Conservation (phyloP, 768 basidiomycete genomes). For the Boletus speciosus region DNA sequence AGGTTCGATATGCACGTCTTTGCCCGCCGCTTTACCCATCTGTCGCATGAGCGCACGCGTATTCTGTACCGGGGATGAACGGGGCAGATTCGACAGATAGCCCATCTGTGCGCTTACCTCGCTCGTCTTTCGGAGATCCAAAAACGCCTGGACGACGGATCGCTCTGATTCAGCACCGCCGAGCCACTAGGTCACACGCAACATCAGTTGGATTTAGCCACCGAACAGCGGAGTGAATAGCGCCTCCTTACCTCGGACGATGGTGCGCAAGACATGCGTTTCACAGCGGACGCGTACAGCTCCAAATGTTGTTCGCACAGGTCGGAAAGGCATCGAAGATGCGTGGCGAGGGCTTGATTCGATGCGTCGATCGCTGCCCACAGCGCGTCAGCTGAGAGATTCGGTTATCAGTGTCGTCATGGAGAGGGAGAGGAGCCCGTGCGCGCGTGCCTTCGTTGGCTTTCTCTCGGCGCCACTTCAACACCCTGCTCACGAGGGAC, state of each 20-base stretch:
- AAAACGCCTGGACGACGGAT: conserved; percentile 52
- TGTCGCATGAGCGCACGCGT: conserved; percentile 78
- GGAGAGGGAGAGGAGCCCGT: background rate
- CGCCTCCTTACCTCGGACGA: conserved; percentile 47
- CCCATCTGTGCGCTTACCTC: conserved; percentile 41
- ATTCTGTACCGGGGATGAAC: conserved; percentile 39
- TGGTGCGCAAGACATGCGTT: conserved; percentile 59
- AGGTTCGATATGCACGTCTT: conserved; percentile 86
- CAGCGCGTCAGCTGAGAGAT: conserved; percentile 49
- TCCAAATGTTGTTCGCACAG: conserved; percentile 45
- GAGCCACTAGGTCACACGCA: conserved; percentile 43
- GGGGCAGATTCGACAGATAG: background rate
- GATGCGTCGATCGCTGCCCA: conserved; percentile 63
- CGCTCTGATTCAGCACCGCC: conserved; percentile 1
- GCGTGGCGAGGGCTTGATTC: conserved; percentile 57
- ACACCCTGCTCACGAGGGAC: conserved; percentile 85
- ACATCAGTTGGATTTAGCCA: background rate
- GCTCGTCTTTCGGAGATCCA: conserved; percentile 51
- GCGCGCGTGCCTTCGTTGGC: conserved; percentile 45
- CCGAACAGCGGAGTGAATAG: background rate
- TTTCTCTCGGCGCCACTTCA: conserved; percentile 80
- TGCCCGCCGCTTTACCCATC: conserved; percentile 67
- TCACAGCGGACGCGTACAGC: conserved; percentile 54
- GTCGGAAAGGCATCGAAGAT: conserved; percentile 49
- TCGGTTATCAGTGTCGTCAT: conserved; percentile 1